Evolutionary conservation across 2,329 filamentous ascomycete species (phyloP).

Genomic region (Cercospora zeae-maydis): DNA sequence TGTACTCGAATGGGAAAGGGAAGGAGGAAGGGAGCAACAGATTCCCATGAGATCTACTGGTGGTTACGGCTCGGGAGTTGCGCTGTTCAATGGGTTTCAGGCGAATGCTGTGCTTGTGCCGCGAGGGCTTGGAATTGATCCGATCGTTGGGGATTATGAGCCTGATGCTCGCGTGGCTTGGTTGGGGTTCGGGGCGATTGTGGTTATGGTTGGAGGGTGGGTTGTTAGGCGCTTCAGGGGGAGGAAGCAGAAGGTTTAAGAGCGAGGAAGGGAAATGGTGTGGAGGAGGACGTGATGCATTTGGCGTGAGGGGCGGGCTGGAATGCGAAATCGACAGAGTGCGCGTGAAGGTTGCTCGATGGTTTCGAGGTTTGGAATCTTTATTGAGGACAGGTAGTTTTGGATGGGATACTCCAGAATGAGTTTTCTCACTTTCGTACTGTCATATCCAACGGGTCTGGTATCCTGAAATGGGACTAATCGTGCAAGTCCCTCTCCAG

Average conservation of each 20-base stretch:
- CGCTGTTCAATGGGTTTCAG: neutral
- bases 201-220: neutral
- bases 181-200: neutral
- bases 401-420: neutral
- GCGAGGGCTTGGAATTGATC: neutral
- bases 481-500: conserved; percentile 33
- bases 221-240: neutral
- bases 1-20: too few species aligned
- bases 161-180: neutral
- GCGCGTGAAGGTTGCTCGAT: too few species aligned
- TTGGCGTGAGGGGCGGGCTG: neutral
- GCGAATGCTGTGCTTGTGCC: neutral
- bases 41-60: too few species aligned
- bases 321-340: neutral
- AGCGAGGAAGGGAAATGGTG: neutral
- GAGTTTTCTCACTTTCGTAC: neutral
- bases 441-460: too few species aligned
- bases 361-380: too few species aligned
- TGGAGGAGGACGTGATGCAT: neutral
- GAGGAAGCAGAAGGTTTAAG: neutral
- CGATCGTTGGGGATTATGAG: neutral
- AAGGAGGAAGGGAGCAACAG: too few species aligned
- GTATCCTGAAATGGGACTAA: neutral
- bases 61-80: neutral
- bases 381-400: neutral